Conservation (phyloP, 2,329 filamentous ascomycete species). For the Ascochyta rabiei region DNA sequence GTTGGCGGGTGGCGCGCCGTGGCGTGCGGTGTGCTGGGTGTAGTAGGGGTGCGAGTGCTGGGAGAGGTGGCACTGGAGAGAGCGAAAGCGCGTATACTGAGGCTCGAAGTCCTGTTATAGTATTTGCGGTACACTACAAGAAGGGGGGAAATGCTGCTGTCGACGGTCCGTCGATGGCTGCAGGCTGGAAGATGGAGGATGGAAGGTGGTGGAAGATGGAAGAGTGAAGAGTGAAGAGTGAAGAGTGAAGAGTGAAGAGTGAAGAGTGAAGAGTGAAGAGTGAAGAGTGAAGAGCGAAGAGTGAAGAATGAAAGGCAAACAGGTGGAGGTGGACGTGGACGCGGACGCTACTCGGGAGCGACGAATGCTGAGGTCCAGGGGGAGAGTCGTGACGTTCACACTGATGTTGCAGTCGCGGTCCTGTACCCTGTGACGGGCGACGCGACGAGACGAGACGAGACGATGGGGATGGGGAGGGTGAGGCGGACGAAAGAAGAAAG, state of each 20-base stretch:
- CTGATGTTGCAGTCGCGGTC: neutral
- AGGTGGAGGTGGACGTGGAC: slow-evolving; percentile 6
- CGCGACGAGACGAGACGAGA: slow-evolving; percentile 1
- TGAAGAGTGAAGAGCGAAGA: too few relatives aligned
- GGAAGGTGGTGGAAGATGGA: too few relatives aligned
- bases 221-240: too few relatives aligned
- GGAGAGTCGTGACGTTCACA: neutral
- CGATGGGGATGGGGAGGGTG: slow-evolving; percentile 6
- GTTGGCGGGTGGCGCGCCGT: slow-evolving; percentile 36
- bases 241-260: too few relatives aligned
- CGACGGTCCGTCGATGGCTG: slow-evolving; percentile 21
- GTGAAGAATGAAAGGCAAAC: slow-evolving; percentile 15
- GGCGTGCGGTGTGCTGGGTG: slow-evolving; percentile 19
- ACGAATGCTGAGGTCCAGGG: neutral
- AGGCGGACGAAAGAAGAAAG: slow-evolving; percentile 7
- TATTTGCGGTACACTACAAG: slow-evolving; percentile 26
- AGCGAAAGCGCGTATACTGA: slow-evolving; percentile 25
- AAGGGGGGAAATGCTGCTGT: slow-evolving; percentile 15
- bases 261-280: too few relatives aligned
- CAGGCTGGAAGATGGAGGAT: slow-evolving; percentile 18
- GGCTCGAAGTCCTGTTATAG: slow-evolving; percentile 22
- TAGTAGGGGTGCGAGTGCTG: slow-evolving; percentile 9
- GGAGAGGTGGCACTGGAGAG: slow-evolving; percentile 18
- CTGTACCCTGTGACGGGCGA: slow-evolving; percentile 5
- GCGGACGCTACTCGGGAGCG: slow-evolving; percentile 10